Evolutionary conservation across 192 early-diverging fungal species (phyloP).

Genomic region (Pecoramyces ruminantium): DNA sequence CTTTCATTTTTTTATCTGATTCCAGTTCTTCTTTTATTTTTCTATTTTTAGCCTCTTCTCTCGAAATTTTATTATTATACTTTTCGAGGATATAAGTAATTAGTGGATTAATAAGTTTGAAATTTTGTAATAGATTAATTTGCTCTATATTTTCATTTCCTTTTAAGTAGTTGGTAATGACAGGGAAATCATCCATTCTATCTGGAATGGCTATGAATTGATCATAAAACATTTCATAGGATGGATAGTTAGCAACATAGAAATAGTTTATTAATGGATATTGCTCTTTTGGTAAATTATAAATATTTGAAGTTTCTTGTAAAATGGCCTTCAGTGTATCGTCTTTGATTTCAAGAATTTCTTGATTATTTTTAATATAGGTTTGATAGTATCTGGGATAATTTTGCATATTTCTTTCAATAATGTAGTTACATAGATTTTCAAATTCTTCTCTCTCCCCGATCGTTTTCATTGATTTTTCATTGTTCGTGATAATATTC

Average conservation of each 20-base stretch:
- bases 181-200: not conserved
- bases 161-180: not conserved
- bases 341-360: not conserved
- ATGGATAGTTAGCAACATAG: not conserved
- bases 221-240: not conserved
- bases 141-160: not conserved
- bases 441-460: not conserved
- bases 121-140: not conserved
- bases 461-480: not conserved
- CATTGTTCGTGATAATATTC: not conserved
- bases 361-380: not conserved
- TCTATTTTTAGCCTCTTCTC: not conserved
- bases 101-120: not conserved
- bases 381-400: not conserved
- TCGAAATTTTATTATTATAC: not conserved
- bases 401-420: not conserved
- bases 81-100: not conserved
- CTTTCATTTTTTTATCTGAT: not conserved
- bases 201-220: not conserved
- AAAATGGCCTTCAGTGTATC: not conserved
- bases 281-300: not conserved
- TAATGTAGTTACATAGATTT: not conserved
- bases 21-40: not conserved
- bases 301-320: not conserved
- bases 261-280: not conserved